These are phyloP conservation scores for Vaccinium corymbosum DNA, from an alignment of 148 eudicot species.

Conservation along the genomic window DNA sequence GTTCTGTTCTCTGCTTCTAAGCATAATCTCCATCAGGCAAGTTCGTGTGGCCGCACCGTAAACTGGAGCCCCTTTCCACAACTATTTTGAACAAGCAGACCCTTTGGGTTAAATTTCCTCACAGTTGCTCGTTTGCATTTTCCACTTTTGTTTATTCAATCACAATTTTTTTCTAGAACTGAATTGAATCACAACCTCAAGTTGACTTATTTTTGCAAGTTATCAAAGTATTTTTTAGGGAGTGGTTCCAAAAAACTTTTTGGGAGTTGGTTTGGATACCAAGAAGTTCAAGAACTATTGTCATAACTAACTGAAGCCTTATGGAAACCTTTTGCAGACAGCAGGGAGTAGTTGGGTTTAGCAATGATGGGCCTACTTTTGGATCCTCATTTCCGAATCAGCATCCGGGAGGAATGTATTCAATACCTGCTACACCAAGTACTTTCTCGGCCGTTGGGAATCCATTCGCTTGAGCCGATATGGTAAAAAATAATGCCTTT, in stretches of 20 bases:
- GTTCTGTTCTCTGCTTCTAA: neutral
- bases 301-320: neutral
- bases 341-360: slow-evolving; percentile 45
- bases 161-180: no score
- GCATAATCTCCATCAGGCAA: no score
- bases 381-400: slow-evolving; percentile 33
- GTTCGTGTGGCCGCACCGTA: neutral
- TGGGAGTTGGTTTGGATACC: neutral
- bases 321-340: slow-evolving; percentile 37
- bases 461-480: slow-evolving; percentile 65
- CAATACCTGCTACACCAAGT: slow-evolving; percentile 42
- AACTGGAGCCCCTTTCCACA: neutral
- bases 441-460: slow-evolving; percentile 52
- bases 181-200: neutral
- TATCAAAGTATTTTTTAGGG: neutral
- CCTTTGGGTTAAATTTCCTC: neutral
- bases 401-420: slow-evolving; percentile 37
- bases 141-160: neutral
- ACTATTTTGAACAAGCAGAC: neutral
- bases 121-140: neutral
- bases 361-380: slow-evolving; percentile 33
- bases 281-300: neutral
- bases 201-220: neutral
- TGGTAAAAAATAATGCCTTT: neutral
- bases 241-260: neutral